A percentile compares a stretch with the other conserved stretches of the same genome.
Conservation (phyloP, 805 yeast species). For the Saccharomyces paradoxus region DNA sequence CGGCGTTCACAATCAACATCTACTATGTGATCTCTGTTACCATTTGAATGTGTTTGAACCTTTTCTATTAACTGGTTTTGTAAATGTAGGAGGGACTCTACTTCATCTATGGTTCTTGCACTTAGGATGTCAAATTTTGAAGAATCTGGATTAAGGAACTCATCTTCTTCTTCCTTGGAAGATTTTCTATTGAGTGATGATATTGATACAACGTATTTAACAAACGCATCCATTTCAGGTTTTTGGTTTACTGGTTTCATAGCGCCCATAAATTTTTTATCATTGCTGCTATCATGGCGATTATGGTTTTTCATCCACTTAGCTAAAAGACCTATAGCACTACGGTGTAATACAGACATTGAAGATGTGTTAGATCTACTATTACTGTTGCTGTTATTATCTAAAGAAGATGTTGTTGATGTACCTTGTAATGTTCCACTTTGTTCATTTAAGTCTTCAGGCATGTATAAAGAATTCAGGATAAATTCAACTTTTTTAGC, state of each 20-base stretch:
- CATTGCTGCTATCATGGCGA: constrained; percentile 18
- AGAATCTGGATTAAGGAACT: constrained; percentile 7
- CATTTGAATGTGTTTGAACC: constrained; percentile 1
- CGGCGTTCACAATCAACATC: neutral
- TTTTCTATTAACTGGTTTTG: constrained; percentile 33
- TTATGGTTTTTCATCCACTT: constrained; percentile 28
- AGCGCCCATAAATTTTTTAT: constrained; percentile 5
- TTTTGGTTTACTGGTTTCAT: constrained; percentile 3
- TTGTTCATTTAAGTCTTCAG: constrained; percentile 10
- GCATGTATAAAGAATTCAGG: constrained; percentile 24
- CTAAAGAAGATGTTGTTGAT: neutral
- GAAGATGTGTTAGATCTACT: neutral
- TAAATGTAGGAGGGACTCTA: constrained; percentile 45
- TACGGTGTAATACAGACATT: constrained; percentile 3
- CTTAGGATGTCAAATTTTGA: constrained; percentile 54
- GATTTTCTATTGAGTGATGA: constrained; percentile 23
- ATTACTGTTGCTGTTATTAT: neutral
- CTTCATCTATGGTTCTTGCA: constrained; percentile 64
- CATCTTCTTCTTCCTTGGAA: constrained; percentile 7
- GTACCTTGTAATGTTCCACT: neutral
- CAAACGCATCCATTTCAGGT: constrained; percentile 32
- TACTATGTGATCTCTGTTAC: neutral
- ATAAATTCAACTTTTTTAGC: constrained; percentile 50
- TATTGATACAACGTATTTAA: constrained; percentile 31
- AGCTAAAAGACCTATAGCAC: constrained; percentile 22